Conservation (phyloP, 805 yeast species). For the Spathaspora sp. region DNA sequence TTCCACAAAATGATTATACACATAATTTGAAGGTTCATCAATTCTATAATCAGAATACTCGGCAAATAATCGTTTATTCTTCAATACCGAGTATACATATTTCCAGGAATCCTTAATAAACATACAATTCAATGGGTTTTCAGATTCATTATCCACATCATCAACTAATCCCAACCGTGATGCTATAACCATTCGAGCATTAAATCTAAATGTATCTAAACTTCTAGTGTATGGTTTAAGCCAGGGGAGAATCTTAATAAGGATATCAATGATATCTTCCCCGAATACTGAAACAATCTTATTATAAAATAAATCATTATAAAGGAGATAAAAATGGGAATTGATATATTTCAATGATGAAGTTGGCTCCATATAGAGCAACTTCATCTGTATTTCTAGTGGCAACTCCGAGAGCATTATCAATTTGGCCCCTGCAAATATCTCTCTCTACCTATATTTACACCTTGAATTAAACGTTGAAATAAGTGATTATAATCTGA, state of each 20-base stretch:
- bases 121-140: constrained; percentile 19
- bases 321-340: constrained; percentile 44
- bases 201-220: constrained; percentile 32
- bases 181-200: constrained; percentile 23
- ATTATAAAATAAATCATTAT: constrained; percentile 47
- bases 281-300: constrained; percentile 36
- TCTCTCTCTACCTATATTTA: not conserved
- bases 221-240: constrained; percentile 33
- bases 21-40: constrained; percentile 46
- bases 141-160: constrained; percentile 15
- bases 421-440: not conserved
- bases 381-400: constrained; percentile 37
- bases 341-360: constrained; percentile 31
- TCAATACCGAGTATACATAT: constrained; percentile 46
- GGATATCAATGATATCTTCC: constrained; percentile 26
- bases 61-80: constrained; percentile 52
- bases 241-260: constrained; percentile 36
- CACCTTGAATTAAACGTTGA: not conserved
- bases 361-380: constrained; percentile 30
- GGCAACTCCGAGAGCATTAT: constrained; percentile 29
- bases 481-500: no score
- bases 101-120: constrained; percentile 54
- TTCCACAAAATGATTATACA: constrained; percentile 43
- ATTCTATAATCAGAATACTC: constrained; percentile 40
- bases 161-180: constrained; percentile 24